A percentile compares a stretch with the other conserved stretches of the same genome.
phyloP scores from a whole-genome alignment of 306 rosid genomes.

The Begonia masoniana region DNA sequence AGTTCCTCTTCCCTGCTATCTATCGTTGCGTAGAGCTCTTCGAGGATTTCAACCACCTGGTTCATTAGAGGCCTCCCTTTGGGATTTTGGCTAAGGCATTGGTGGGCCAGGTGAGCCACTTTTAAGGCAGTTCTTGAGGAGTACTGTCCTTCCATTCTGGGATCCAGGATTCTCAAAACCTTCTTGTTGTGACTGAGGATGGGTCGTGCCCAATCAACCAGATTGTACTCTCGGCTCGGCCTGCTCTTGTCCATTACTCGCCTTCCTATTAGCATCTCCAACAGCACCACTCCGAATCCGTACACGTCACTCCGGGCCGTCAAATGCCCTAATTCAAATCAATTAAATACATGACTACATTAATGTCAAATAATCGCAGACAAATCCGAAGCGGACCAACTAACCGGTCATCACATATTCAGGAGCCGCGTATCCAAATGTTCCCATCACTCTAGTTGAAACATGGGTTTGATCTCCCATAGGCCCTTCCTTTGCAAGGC shows the following conservation, averaged over 20 bases:
- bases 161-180: constrained; percentile 45
- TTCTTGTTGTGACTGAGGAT: constrained; percentile 53
- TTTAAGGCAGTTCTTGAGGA: constrained; percentile 31
- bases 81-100: constrained; percentile 74
- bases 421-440: constrained; percentile 73
- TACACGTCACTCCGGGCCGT: constrained; percentile 71
- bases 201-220: constrained; percentile 79
- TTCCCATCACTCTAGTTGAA: constrained; percentile 78
- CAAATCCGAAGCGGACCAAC: constrained; percentile 6
- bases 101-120: constrained; percentile 49
- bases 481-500: constrained; percentile 80
- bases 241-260: constrained; percentile 69
- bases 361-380: too few relatives aligned
- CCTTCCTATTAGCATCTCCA: constrained; percentile 63
- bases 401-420: constrained; percentile 79
- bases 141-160: constrained; percentile 59
- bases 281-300: constrained; percentile 75
- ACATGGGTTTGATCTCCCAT: constrained; percentile 79
- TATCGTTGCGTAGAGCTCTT: constrained; percentile 26
- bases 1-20: constrained; percentile 23
- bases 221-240: constrained; percentile 64
- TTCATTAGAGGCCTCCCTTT: constrained; percentile 73
- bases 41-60: constrained; percentile 56
- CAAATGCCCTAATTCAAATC: constrained; percentile 35
- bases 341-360: too few relatives aligned